Percentiles rank a stretch among this genome's conserved stretches.
Evolutionary conservation across 345 rosid genomes (phyloP).

Genomic region (Corymbia maculata): DNA sequence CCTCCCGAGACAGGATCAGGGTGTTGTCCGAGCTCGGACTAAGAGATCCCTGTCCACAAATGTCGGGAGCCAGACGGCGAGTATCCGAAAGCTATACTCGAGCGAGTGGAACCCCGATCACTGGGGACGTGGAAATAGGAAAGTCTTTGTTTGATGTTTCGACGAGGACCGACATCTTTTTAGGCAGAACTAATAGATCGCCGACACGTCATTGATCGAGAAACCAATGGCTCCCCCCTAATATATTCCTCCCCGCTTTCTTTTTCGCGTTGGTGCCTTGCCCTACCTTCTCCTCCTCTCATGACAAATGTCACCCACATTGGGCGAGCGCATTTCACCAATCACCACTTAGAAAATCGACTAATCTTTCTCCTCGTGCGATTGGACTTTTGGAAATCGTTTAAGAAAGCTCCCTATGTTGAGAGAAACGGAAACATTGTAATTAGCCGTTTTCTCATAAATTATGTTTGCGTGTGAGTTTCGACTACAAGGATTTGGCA

Average conservation of each 20-base stretch:
- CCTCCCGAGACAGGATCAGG: neutral
- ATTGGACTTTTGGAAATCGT: neutral
- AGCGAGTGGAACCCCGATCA: neutral
- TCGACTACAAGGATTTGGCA: neutral
- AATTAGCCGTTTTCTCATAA: neutral
- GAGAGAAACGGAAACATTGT: neutral
- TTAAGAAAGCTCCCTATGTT: neutral
- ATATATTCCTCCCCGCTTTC: neutral
- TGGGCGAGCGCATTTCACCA: neutral
- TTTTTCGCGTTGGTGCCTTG: neutral
- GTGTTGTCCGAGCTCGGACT: neutral
- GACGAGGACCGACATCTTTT: neutral
- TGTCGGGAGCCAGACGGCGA: neutral
- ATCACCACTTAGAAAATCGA: neutral
- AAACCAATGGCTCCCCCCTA: neutral
- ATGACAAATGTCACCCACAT: neutral
- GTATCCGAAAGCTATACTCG: rapidly evolving
- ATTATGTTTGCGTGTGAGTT: too few species aligned
- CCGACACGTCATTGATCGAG: neutral
- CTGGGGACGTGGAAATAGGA: neutral
- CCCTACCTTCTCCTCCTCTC: neutral
- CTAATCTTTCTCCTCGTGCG: neutral
- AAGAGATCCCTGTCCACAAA: neutral
- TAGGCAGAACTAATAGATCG: neutral
- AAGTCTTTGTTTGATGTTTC: neutral